phyloP scores from a whole-genome alignment of 2,329 filamentous ascomycete species.

The Pleochaeta shiraiana region DNA sequence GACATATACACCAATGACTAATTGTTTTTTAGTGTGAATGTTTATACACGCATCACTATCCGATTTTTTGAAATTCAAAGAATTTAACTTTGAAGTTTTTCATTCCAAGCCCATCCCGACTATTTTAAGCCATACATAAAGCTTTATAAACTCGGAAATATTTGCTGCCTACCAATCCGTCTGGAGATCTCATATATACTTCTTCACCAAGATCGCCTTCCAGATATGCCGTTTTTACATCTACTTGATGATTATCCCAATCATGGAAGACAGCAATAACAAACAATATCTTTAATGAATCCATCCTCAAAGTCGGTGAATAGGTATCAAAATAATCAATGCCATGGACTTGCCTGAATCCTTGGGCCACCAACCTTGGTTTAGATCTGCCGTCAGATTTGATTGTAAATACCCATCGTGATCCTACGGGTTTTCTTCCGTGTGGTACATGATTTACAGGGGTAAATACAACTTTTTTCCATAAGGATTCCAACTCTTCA shows the following conservation, averaged over 20 bases:
- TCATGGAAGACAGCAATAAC: neutral
- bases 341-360: neutral
- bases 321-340: neutral
- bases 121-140: neutral
- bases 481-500: neutral
- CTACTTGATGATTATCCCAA: neutral
- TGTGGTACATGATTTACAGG: neutral
- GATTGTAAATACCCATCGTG: slow-evolving; percentile 1
- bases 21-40: neutral
- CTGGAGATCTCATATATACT: neutral
- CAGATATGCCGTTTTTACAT: neutral
- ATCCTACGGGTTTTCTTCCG: neutral
- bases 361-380: neutral
- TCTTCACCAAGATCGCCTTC: neutral
- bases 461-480: neutral
- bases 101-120: neutral
- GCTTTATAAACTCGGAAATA: neutral
- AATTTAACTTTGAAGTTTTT: neutral
- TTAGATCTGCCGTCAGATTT: slow-evolving; percentile 3
- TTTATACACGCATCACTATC: neutral
- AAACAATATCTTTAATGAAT: neutral
- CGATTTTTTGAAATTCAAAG: neutral
- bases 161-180: neutral
- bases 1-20: neutral
- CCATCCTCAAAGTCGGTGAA: neutral